phyloP scores from a whole-genome alignment of 1,139 yeast species.

The Magnusiomyces magnusii region DNA sequence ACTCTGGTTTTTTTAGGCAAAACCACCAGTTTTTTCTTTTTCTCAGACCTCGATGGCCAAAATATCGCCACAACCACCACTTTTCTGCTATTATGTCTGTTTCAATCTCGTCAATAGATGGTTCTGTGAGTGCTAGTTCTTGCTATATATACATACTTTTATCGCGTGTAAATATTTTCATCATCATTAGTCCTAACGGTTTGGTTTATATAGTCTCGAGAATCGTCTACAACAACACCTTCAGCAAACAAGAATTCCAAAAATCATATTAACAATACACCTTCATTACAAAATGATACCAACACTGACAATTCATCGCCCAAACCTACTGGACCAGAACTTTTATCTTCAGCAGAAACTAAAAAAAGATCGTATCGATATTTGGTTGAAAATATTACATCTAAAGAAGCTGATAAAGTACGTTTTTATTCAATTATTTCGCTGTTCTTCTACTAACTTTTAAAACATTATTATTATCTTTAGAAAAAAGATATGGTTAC shows the following conservation, averaged over 20 bases:
- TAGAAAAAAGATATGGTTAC: constrained; percentile 35
- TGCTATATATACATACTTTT: no score
- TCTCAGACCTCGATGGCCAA: background rate
- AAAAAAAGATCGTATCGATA: constrained; percentile 13
- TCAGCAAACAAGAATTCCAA: background rate
- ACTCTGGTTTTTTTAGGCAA: background rate
- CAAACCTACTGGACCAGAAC: constrained; percentile 1
- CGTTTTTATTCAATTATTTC: background rate
- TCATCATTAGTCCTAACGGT: background rate
- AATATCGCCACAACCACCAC: background rate
- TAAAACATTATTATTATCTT: constrained; percentile 13
- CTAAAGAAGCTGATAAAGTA: constrained; percentile 15
- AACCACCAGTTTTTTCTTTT: background rate
- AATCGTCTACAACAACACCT: background rate
- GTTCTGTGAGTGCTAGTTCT: background rate
- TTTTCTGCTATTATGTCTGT: background rate
- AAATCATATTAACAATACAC: background rate
- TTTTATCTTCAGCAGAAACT: constrained; percentile 13
- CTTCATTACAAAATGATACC: background rate
- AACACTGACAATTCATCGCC: background rate
- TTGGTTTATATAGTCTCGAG: background rate
- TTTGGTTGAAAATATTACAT: constrained; percentile 13
- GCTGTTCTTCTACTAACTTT: background rate
- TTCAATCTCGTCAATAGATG: background rate
- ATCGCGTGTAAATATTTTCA: no score